A percentile compares a stretch with the other conserved stretches of the same genome.
Conservation (phyloP, 2,329 filamentous ascomycete genomes). For the Podosphaera aphanis region DNA sequence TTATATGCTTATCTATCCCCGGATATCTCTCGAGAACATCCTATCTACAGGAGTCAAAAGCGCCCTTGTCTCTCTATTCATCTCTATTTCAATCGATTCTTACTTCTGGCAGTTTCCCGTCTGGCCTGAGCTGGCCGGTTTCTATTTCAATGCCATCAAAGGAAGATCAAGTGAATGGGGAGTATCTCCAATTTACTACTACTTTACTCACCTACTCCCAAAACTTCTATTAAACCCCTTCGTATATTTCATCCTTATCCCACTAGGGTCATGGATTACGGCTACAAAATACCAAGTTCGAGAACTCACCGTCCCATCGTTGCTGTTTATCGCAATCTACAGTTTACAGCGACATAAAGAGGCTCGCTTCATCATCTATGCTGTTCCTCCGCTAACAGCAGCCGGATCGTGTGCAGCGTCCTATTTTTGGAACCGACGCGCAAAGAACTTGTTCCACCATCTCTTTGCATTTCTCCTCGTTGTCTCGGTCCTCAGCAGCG, state of each 20-base stretch:
- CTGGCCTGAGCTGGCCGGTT: conserved; percentile 79
- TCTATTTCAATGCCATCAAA: conserved; percentile 74
- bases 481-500: conserved; percentile 34
- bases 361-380: conserved; percentile 82
- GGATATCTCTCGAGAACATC: conserved; percentile 31
- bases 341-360: conserved; percentile 89
- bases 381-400: conserved; percentile 57
- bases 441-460: conserved; percentile 33
- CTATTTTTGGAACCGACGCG: conserved; percentile 41
- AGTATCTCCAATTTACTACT: conserved; percentile 63
- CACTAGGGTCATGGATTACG: conserved; percentile 25
- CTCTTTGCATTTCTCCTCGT: conserved; percentile 31
- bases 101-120: conserved; percentile 77
- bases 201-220: conserved; percentile 61
- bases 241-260: conserved; percentile 28
- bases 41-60: conserved; percentile 43
- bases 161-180: conserved; percentile 77
- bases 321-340: conserved; percentile 58
- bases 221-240: conserved; percentile 66
- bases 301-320: conserved; percentile 36
- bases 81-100: conserved; percentile 60
- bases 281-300: conserved; percentile 22
- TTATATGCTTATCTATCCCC: conserved; percentile 34
- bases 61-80: conserved; percentile 37
- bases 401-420: conserved; percentile 51